Conservation (phyloP, 2,329 filamentous ascomycete genomes). For the Balansia obtecta region DNA sequence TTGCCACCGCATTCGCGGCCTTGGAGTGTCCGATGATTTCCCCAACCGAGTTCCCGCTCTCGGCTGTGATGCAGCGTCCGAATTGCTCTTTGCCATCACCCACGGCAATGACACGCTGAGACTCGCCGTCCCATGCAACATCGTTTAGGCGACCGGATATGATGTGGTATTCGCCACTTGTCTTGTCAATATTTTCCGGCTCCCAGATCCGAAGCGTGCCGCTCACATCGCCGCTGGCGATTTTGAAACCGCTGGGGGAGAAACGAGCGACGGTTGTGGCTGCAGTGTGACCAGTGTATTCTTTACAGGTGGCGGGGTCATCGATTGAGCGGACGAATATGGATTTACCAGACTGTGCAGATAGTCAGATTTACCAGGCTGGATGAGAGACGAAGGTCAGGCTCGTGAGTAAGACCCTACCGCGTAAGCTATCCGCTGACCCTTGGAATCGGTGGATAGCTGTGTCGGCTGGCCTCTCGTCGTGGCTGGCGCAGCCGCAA, state of each 20-base stretch:
- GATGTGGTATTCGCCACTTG: conserved; percentile 89
- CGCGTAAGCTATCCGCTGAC: conserved; percentile 85
- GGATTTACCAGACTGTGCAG: conserved; percentile 76
- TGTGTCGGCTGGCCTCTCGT: conserved; percentile 78
- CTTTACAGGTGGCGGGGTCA: conserved; percentile 67
- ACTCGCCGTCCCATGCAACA: conserved; percentile 94
- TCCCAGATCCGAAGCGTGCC: conserved; percentile 91
- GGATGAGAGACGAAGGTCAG: not conserved
- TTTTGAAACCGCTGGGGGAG: conserved; percentile 85
- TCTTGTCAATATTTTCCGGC: conserved; percentile 68
- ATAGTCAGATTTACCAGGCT: conserved; percentile 1
- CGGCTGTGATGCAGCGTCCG: conserved; percentile 86
- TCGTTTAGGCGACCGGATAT: conserved; percentile 93
- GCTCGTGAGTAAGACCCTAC: conserved; percentile 36
- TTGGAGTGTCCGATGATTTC: conserved; percentile 88
- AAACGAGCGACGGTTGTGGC: conserved; percentile 88
- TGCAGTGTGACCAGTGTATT: conserved; percentile 86
- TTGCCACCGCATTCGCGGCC: conserved; percentile 79
- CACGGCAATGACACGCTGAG: conserved; percentile 89
- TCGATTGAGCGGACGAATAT: conserved; percentile 94
- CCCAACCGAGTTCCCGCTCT: conserved; percentile 91
- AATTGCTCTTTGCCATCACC: conserved; percentile 90
- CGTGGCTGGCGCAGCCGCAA: conserved; percentile 76
- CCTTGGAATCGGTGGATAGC: conserved; percentile 77
- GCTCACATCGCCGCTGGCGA: conserved; percentile 79